Evolutionary conservation across 1,139 yeast genomes (phyloP).

Genomic region (Hyphopichia buzzinii): DNA sequence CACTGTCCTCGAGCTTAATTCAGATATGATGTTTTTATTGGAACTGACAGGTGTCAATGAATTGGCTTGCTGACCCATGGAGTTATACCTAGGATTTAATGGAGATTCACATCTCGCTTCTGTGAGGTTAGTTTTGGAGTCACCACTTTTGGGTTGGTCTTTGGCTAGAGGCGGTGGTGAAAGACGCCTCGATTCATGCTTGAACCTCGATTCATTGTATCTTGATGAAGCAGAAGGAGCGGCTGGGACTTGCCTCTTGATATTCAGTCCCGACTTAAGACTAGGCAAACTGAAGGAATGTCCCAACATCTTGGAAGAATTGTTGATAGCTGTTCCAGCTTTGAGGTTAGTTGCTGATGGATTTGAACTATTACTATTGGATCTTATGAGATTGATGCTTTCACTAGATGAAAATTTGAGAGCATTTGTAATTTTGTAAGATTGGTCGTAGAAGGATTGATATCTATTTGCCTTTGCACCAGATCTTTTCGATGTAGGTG

Average conservation of each 20-base stretch:
- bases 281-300: conserved; percentile 44
- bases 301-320: conserved; percentile 22
- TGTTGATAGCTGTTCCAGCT: background rate
- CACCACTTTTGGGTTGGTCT: background rate
- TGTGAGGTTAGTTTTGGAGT: background rate
- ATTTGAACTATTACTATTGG: conserved; percentile 16
- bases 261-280: conserved; percentile 21
- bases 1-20: background rate
- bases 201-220: conserved; percentile 10
- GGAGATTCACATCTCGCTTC: background rate
- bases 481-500: conserved; percentile 33
- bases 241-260: conserved; percentile 5
- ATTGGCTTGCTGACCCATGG: background rate
- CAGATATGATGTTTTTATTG: background rate
- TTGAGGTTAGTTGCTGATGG: background rate
- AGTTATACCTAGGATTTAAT: background rate
- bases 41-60: background rate
- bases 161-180: conserved; percentile 11
- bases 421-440: conserved; percentile 45
- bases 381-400: conserved; percentile 32
- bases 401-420: conserved; percentile 44
- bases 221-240: conserved; percentile 5
- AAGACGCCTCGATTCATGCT: conserved; percentile 9
- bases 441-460: conserved; percentile 50
- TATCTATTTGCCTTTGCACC: conserved; percentile 52